Base-by-base conservation (phyloP, 495 filamentous ascomycete species). In the Glarea lozoyensis region DNA sequence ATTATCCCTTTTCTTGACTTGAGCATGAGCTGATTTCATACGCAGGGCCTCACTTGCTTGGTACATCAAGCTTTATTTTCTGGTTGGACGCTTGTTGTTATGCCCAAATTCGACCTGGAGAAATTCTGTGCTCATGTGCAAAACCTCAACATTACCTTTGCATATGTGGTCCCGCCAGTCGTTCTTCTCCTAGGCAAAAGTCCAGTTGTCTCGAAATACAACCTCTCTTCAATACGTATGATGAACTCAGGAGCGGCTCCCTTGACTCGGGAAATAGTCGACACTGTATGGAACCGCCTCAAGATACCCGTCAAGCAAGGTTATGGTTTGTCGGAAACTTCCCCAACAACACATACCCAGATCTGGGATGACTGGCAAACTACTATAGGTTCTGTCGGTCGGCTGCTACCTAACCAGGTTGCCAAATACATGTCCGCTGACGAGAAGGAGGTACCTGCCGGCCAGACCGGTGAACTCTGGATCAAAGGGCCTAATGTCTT, bases 171-270 rank as follows among this genome's bases (percentile, higher is more conserved):
- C 0, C 92, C 92, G 2, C 92, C 92, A 0, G 76, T 98, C 0
- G 70, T 94, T 1, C 69, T 97, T 0, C 72, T 83, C 0, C 72
- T 98, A 2, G 74, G 75, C 48, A 95, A 95, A 55, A 74, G 84
- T 57, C 85, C 88, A 0, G 55, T 74, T 3, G 77, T 95, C 10
- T 56, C 59, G 0, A 84, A 86, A 50, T 94, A 90, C 58, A 79
- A 98, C 60, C 65, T 98, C 13, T 81, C 75, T 11, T 79, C 70
- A 16, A 52, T 98, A 11, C 79, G 81, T 25, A 88, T 90, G 79
- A 65, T 95, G 66, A 93, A 86, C 62, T 89, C 78, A 1, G 92
- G 88, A 6, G 92, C 90, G 1, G 92, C 92, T 2, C 92, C 92
- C 0, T 65, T 97, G 29, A 93, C 86, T 0, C 66, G 72, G 16